A percentile compares a stretch with the other conserved stretches of the same genome.
Conservation (phyloP, 1,284 basidiomycete species). For the Tilletia caries region DNA sequence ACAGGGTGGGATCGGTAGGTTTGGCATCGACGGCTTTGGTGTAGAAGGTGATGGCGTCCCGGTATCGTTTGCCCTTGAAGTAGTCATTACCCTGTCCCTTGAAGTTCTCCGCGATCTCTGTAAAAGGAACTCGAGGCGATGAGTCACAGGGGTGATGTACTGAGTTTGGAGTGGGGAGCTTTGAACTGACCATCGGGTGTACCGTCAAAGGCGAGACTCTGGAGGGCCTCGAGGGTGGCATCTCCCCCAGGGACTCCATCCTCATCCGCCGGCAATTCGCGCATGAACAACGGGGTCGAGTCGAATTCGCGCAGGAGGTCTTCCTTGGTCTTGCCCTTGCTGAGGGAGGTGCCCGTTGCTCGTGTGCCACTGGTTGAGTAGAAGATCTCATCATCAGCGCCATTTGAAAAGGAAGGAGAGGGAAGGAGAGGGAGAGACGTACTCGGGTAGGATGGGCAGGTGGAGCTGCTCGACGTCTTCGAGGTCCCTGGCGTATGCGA, state of each 20-base stretch:
- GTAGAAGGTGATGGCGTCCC: constrained; percentile 86
- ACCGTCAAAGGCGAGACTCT: constrained; percentile 81
- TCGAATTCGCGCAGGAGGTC: constrained; percentile 35
- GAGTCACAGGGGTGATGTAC: background rate
- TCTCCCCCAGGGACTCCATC: constrained; percentile 43
- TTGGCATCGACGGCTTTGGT: constrained; percentile 80
- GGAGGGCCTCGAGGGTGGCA: constrained; percentile 70
- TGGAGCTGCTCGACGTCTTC: background rate
- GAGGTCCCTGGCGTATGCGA: background rate
- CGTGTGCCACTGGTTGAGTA: background rate
- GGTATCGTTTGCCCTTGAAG: constrained; percentile 77
- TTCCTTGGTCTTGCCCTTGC: constrained; percentile 18
- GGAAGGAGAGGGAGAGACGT: background rate
- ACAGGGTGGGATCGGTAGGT: constrained; percentile 65
- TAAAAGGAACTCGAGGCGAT: background rate
- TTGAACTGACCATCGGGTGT: constrained; percentile 88
- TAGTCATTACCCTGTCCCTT: constrained; percentile 94
- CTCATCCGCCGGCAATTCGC: constrained; percentile 64
- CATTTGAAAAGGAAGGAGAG: background rate
- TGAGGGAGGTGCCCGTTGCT: background rate
- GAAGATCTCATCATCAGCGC: background rate
- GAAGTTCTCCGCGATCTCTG: constrained; percentile 86
- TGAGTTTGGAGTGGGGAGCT: too few relatives aligned
- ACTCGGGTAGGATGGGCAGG: constrained; percentile 4
- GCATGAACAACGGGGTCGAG: constrained; percentile 81